Evolutionary conservation across 345 rosid species (phyloP).

Genomic region (Diplotaxis tenuifolia): DNA sequence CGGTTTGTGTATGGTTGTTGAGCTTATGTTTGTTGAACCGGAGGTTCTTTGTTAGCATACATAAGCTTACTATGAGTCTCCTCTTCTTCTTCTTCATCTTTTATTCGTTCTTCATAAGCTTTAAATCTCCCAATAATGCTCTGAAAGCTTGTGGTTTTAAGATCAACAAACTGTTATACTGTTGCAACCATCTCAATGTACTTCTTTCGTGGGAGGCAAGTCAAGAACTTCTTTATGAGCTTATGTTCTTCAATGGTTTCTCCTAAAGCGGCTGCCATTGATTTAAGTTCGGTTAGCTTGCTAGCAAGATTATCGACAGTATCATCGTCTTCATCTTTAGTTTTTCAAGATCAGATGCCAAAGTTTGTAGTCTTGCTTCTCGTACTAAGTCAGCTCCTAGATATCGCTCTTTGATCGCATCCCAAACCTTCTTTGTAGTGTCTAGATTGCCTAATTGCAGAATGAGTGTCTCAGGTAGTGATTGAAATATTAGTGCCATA

Average conservation of each 20-base stretch:
- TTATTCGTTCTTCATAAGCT: not conserved
- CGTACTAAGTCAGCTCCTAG: not conserved
- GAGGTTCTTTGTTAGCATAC: not conserved
- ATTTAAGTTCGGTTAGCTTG: not conserved
- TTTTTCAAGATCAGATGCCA: not conserved
- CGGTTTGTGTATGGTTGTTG: not conserved
- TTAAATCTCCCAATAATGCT: not conserved
- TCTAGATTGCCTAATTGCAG: not conserved
- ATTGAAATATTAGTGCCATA: not conserved
- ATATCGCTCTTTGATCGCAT: not conserved
- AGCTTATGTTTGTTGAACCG: not conserved
- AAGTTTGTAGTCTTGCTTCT: not conserved
- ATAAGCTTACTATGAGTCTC: not conserved
- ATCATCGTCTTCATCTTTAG: not conserved
- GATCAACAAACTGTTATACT: not conserved
- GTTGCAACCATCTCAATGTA: not conserved
- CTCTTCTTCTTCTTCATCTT: not conserved
- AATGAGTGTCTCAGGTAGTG: not conserved
- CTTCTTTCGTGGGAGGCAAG: not conserved
- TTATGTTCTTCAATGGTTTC: not conserved
- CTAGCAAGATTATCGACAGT: not conserved
- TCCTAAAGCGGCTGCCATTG: not conserved
- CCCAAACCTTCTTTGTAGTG: not conserved
- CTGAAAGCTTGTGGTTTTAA: not conserved
- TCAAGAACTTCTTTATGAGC: not conserved